Evolutionary conservation across 2,329 filamentous ascomycete species (phyloP).

Genomic region (Aureobasidium sp.): DNA sequence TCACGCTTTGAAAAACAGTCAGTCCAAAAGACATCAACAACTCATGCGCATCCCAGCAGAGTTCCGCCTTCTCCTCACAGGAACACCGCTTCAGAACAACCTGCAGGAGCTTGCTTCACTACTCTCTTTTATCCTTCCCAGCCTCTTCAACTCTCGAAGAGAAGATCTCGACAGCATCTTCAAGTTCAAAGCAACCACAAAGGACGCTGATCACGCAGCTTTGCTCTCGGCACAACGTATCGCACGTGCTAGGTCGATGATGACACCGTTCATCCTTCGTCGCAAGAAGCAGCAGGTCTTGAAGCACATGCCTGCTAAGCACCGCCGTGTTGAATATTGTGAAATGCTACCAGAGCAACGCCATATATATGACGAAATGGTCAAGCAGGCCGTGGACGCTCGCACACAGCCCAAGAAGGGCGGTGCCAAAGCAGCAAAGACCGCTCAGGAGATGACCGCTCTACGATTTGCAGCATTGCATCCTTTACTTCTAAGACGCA

Average conservation of each 20-base stretch:
- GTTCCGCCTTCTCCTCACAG: slow-evolving; percentile 83
- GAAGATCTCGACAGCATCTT: slow-evolving; percentile 83
- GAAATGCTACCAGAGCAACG: slow-evolving; percentile 67
- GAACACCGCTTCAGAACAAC: slow-evolving; percentile 92
- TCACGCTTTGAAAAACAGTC: slow-evolving; percentile 83
- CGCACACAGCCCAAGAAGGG: slow-evolving; percentile 16
- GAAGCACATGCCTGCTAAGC: slow-evolving; percentile 72
- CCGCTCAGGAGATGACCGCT: slow-evolving; percentile 60
- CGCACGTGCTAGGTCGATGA: slow-evolving; percentile 77
- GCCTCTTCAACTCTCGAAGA: slow-evolving; percentile 63
- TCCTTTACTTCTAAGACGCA: slow-evolving; percentile 74
- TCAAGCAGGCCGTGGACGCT: slow-evolving; percentile 53
- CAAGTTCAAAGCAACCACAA: slow-evolving; percentile 81
- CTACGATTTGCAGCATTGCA: slow-evolving; percentile 89
- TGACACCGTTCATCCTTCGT: slow-evolving; percentile 90
- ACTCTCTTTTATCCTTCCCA: slow-evolving; percentile 87
- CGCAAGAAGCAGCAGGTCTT: slow-evolving; percentile 90
- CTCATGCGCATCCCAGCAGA: slow-evolving; percentile 68
- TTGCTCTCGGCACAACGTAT: slow-evolving; percentile 84
- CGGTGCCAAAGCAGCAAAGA: slow-evolving; percentile 7
- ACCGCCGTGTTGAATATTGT: slow-evolving; percentile 70
- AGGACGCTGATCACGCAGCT: slow-evolving; percentile 67
- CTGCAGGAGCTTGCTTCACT: slow-evolving; percentile 84
- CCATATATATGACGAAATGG: slow-evolving; percentile 64
- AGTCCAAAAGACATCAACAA: slow-evolving; percentile 72